These are phyloP conservation scores for Spizellomyces punctatus DNA, from an alignment of 192 early-diverging fungal genomes.

Conservation along the genomic window DNA sequence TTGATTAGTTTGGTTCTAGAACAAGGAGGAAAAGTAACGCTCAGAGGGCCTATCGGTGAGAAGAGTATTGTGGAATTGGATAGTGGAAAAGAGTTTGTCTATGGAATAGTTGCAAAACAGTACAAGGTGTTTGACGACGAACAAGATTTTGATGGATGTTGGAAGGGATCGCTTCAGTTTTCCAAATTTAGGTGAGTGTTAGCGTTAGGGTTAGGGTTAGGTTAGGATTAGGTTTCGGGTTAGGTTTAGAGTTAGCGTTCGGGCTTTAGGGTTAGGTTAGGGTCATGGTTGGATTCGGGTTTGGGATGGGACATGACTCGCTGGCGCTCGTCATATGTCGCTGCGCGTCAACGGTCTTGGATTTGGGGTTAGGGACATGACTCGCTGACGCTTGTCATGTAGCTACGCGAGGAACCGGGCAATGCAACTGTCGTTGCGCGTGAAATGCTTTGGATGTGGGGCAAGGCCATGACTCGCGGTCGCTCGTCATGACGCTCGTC, in stretches of 20 bases:
- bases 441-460: too few species aligned
- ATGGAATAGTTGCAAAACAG: constrained; percentile 19
- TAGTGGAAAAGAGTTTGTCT: constrained; percentile 23
- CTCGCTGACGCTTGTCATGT: too few species aligned
- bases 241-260: too few species aligned
- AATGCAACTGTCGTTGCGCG: too few species aligned
- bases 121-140: constrained; percentile 31
- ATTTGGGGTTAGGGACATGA: not conserved
- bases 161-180: constrained; percentile 22
- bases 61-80: not conserved
- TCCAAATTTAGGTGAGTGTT: constrained; percentile 26
- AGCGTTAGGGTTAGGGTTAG: too few species aligned
- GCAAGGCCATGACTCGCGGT: too few species aligned
- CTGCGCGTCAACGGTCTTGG: too few species aligned
- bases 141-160: constrained; percentile 16
- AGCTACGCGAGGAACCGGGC: not conserved
- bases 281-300: too few species aligned
- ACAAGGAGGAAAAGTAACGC: not conserved
- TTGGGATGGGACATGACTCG: not conserved
- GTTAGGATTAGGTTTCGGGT: too few species aligned
- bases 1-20: constrained; percentile 19
- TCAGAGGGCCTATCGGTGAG: constrained; percentile 8
- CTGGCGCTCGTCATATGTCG: too few species aligned
- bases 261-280: too few species aligned
- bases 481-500: too few species aligned